These are phyloP conservation scores for Agrostemma githago DNA, from an alignment of 148 eudicot genomes.

Conservation along the genomic window DNA sequence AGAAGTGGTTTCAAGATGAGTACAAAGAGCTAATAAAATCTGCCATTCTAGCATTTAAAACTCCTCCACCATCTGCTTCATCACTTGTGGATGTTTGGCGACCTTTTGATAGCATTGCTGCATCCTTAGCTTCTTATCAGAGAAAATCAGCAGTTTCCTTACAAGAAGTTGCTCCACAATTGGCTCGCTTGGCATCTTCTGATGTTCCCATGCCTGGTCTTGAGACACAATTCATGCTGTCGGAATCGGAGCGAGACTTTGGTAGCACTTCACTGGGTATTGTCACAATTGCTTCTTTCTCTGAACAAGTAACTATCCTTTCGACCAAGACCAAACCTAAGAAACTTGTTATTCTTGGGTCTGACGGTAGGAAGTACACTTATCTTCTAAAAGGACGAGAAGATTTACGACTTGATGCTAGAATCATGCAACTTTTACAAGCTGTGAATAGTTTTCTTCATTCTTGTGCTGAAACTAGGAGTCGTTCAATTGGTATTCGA, in stretches of 20 bases:
- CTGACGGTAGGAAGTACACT: constrained; percentile 88
- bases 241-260: constrained; percentile 52
- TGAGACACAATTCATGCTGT: constrained; percentile 64
- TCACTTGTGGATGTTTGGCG: constrained; percentile 92
- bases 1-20: constrained; percentile 87
- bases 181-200: constrained; percentile 73
- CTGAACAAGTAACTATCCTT: constrained; percentile 65
- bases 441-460: constrained; percentile 75
- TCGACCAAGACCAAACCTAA: constrained; percentile 98
- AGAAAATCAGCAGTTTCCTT: constrained; percentile 75
- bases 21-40: constrained; percentile 62
- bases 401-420: constrained; percentile 98
- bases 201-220: constrained; percentile 99
- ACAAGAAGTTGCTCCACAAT: constrained; percentile 84
- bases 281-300: constrained; percentile 85
- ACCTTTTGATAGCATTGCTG: constrained; percentile 81
- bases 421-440: constrained; percentile 97
- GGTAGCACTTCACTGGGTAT: constrained; percentile 50
- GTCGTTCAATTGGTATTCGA: constrained; percentile 58
- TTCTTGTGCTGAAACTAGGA: constrained; percentile 54
- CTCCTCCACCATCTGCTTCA: constrained; percentile 68
- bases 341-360: constrained; percentile 80
- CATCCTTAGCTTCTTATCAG: constrained; percentile 85
- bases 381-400: constrained; percentile 97
- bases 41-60: constrained; percentile 65